Conservation (phyloP, 805 yeast genomes). For the Wickerhamomyces tratensis region DNA sequence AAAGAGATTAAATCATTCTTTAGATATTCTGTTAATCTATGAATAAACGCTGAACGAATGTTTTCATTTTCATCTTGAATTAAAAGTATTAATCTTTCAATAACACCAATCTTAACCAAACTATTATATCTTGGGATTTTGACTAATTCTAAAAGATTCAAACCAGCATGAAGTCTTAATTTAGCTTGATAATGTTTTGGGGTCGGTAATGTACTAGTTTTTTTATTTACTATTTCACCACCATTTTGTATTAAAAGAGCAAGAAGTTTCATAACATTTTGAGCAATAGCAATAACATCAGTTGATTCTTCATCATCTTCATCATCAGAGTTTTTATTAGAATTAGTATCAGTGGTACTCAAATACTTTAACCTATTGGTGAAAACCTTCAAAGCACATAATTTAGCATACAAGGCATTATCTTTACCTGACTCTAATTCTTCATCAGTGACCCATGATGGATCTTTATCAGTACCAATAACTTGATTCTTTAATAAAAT, state of each 20-base stretch:
- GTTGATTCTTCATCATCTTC: conserved; percentile 10
- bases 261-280: conserved; percentile 59
- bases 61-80: conserved; percentile 56
- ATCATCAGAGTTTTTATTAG: conserved; percentile 9
- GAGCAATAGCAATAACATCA: conserved; percentile 34
- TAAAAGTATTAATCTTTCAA: conserved; percentile 44
- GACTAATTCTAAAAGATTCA: conserved; percentile 54
- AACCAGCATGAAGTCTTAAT: conserved; percentile 61
- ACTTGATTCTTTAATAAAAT: conserved; percentile 45
- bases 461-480: conserved; percentile 21
- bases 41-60: conserved; percentile 45
- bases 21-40: conserved; percentile 39
- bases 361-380: conserved; percentile 44
- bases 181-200: conserved; percentile 53
- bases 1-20: conserved; percentile 48
- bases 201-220: conserved; percentile 41
- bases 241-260: conserved; percentile 60
- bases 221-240: conserved; percentile 58
- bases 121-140: conserved; percentile 40
- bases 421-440: conserved; percentile 23
- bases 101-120: conserved; percentile 39
- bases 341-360: conserved; percentile 9
- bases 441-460: conserved; percentile 39
- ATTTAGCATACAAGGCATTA: conserved; percentile 34
- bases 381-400: conserved; percentile 44